These are phyloP conservation scores for Solanum corneliomulleri DNA, from an alignment of 257 asterid genomes.

Conservation along the genomic window DNA sequence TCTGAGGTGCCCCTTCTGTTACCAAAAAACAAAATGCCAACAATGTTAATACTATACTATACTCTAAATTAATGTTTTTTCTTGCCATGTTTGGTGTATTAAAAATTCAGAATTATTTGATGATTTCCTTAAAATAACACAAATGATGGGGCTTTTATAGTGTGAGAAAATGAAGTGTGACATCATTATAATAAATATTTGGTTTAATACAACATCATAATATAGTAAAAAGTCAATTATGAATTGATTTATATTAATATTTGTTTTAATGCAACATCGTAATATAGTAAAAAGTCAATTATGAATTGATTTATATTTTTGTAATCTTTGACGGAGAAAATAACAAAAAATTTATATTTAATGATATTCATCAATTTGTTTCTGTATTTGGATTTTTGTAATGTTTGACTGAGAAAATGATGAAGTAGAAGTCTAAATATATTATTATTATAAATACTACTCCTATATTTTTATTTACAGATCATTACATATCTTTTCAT, in stretches of 20 bases:
- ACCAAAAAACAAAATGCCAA: slow-evolving; percentile 3
- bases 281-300: not conserved
- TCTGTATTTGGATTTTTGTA: not conserved
- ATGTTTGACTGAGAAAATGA: not conserved
- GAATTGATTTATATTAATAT: not conserved
- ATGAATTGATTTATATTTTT: not conserved
- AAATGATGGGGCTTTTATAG: not conserved
- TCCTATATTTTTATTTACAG: no score
- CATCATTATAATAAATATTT: not conserved
- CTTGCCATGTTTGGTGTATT: slow-evolving; percentile 1
- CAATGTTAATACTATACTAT: not conserved
- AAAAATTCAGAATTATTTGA: not conserved
- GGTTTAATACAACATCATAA: not conserved
- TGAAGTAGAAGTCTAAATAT: not conserved
- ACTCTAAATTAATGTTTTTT: not conserved
- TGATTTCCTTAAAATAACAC: not conserved
- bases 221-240: not conserved
- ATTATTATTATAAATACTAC: not conserved
- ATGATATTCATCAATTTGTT: not conserved
- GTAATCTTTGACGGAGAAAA: not conserved
- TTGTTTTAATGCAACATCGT: not conserved
- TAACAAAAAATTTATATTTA: no score
- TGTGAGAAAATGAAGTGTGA: not conserved
- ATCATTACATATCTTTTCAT: not conserved
- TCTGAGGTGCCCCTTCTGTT: slow-evolving; percentile 50